Evolutionary conservation across 1,284 basidiomycete species (phyloP).

Genomic region (Jaminaea rosea): DNA sequence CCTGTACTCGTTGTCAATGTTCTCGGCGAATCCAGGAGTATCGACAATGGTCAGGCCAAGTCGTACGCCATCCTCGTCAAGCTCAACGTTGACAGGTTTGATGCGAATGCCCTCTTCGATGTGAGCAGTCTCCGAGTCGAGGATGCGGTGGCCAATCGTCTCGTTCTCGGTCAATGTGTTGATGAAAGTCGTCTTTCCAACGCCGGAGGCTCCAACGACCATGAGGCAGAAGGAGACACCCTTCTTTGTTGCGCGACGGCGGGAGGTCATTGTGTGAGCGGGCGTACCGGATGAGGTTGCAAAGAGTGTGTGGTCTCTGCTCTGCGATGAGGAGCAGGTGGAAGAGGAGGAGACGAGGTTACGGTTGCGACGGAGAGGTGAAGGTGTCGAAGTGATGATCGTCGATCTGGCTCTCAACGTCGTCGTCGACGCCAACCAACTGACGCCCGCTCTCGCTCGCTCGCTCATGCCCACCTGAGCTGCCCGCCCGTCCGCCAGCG

Average conservation of each 20-base stretch:
- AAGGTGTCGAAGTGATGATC: too few species aligned
- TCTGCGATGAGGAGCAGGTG: too few species aligned
- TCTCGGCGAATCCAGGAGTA: conserved; percentile 97
- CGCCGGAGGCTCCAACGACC: conserved; percentile 46
- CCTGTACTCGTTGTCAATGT: conserved; percentile 98
- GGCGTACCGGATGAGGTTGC: too few species aligned
- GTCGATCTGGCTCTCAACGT: too few species aligned
- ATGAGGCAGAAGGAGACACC: conserved; percentile 47
- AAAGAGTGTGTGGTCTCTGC: too few species aligned
- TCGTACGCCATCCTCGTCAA: conserved; percentile 96
- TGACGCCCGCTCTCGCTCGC: too few species aligned
- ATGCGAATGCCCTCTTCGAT: conserved; percentile 90
- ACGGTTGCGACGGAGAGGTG: too few species aligned
- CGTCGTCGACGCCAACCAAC: too few species aligned
- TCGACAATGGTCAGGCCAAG: conserved; percentile 97
- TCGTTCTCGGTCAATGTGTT: conserved; percentile 49
- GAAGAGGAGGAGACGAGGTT: too few species aligned
- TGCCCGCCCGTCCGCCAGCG: too few species aligned
- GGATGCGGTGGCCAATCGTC: conserved; percentile 62
- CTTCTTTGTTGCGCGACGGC: conserved; percentile 45
- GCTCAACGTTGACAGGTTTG: conserved; percentile 89
- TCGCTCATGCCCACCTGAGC: too few species aligned
- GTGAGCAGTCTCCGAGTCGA: conserved; percentile 79
- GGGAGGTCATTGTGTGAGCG: conserved; percentile 20
- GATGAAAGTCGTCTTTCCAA: conserved; percentile 43